phyloP scores from a whole-genome alignment of 805 yeast species.

The Kodamaea sagamina region DNA sequence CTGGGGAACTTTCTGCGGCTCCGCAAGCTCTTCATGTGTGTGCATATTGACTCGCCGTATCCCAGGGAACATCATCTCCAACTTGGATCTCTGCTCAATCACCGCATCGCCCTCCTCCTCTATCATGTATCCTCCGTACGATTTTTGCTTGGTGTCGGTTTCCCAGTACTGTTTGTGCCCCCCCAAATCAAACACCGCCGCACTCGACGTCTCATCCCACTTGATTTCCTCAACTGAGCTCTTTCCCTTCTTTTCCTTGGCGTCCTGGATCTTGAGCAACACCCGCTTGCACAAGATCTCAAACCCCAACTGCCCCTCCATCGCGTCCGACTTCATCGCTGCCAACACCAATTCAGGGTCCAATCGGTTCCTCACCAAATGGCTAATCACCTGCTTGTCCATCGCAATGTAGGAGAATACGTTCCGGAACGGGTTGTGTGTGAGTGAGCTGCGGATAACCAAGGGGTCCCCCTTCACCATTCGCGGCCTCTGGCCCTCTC shows the following conservation, averaged over 20 bases:
- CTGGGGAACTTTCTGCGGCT: conserved; percentile 5
- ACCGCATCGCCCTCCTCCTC: background rate
- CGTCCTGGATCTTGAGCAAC: conserved; percentile 17
- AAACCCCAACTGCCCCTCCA: conserved; percentile 18
- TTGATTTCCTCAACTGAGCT: background rate
- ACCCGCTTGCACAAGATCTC: conserved; percentile 17
- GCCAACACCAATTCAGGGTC: conserved; percentile 11
- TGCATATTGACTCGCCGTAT: background rate
- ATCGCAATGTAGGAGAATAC: conserved; percentile 14
- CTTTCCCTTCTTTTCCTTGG: conserved; percentile 4
- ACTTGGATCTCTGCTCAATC: background rate
- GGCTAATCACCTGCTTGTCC: conserved; percentile 10
- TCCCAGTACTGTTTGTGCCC: conserved; percentile 7
- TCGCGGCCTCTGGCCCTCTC: background rate
- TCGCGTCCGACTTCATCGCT: conserved; percentile 16
- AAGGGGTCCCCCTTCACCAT: conserved; percentile 14
- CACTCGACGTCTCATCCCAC: background rate
- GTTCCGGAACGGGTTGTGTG: conserved; percentile 11
- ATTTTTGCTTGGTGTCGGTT: background rate
- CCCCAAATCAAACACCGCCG: conserved; percentile 1
- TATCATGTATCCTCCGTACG: background rate
- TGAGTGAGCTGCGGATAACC: conserved; percentile 14
- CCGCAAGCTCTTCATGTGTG: background rate
- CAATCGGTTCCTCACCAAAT: conserved; percentile 1
- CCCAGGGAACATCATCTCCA: background rate